Conservation (phyloP, 2,329 filamentous ascomycete genomes). For the Teratosphaeriaceae sp. region DNA sequence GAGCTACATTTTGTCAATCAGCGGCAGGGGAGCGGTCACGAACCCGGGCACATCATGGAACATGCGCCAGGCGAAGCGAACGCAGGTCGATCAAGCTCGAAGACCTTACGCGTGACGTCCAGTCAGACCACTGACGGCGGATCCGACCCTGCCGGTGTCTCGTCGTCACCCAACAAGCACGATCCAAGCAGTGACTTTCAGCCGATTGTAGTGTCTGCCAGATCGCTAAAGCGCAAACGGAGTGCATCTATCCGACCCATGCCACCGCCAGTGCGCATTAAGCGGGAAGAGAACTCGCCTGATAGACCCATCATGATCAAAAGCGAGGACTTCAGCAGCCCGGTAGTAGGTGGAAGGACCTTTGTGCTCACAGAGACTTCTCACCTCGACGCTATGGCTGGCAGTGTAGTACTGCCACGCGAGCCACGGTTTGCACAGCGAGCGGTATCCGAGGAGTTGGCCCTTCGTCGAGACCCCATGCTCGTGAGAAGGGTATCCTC, state of each 20-base stretch:
- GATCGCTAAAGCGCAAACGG: conserved; percentile 39
- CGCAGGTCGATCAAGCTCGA: conserved; percentile 1
- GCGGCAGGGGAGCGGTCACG: no score
- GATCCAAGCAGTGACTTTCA: conserved; percentile 31
- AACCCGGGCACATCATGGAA: no score
- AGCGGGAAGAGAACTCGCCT: conserved; percentile 21
- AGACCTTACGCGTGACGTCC: conserved; percentile 23
- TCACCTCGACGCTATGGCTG: conserved; percentile 37
- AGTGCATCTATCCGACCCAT: conserved; percentile 13
- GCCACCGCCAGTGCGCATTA: conserved; percentile 17
- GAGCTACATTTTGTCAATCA: no score
- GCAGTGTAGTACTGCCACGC: conserved; percentile 28
- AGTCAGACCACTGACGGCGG: conserved; percentile 41
- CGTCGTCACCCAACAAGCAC: conserved; percentile 5
- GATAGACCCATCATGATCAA: conserved; percentile 29
- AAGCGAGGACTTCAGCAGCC: conserved; percentile 34
- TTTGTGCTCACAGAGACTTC: conserved; percentile 34
- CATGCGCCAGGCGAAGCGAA: no score
- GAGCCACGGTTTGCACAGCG: conserved; percentile 13
- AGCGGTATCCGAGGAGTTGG: conserved; percentile 17
- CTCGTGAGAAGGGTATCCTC: conserved; percentile 14
- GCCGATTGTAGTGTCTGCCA: conserved; percentile 36
- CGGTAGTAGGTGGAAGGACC: conserved; percentile 16
- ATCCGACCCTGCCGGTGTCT: conserved; percentile 3
- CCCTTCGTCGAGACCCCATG: background rate